Conservation (phyloP, 352 stramenopile species). For the Pythium utonaiense region DNA sequence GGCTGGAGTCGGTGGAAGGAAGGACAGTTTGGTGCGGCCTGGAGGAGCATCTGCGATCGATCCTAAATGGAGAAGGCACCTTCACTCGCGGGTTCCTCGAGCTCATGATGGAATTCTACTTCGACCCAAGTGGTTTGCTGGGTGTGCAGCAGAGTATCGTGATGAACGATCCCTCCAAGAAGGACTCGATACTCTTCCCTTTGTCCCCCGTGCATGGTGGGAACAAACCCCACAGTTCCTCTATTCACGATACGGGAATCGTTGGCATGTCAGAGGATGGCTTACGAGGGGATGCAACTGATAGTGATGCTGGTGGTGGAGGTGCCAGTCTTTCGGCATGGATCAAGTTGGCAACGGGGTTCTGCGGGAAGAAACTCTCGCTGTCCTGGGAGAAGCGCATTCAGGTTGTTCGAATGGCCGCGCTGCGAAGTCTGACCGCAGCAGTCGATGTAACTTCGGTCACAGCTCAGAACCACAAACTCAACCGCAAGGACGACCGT, state of each 20-base stretch:
- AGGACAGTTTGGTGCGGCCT: slow-evolving; percentile 82
- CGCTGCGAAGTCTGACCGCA: slow-evolving; percentile 52
- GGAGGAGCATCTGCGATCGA: slow-evolving; percentile 66
- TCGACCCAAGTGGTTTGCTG: slow-evolving; percentile 51
- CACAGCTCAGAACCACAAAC: neutral
- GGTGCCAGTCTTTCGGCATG: slow-evolving; percentile 47
- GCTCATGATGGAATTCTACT: slow-evolving; percentile 86
- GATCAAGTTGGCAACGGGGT: slow-evolving; percentile 67
- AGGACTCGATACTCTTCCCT: slow-evolving; percentile 68
- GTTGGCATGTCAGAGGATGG: slow-evolving; percentile 40
- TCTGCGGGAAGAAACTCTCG: slow-evolving; percentile 57
- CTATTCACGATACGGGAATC: slow-evolving; percentile 46
- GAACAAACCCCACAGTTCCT: slow-evolving; percentile 20
- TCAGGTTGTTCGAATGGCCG: slow-evolving; percentile 55
- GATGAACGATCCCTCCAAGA: slow-evolving; percentile 81
- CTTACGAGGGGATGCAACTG: slow-evolving; percentile 23
- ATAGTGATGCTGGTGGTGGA: slow-evolving; percentile 8
- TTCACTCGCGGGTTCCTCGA: slow-evolving; percentile 70
- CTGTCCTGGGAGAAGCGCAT: slow-evolving; percentile 77
- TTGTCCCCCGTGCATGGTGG: slow-evolving; percentile 35
- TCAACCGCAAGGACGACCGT: neutral
- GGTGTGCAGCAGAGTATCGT: slow-evolving; percentile 78
- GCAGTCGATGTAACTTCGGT: slow-evolving; percentile 1
- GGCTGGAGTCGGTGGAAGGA: slow-evolving; percentile 79
- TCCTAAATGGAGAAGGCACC: slow-evolving; percentile 68